A percentile compares a stretch with the other conserved stretches of the same genome.
Evolutionary conservation across 176 grass and related monocot species (phyloP).

Genomic region (Stipa capillata): DNA sequence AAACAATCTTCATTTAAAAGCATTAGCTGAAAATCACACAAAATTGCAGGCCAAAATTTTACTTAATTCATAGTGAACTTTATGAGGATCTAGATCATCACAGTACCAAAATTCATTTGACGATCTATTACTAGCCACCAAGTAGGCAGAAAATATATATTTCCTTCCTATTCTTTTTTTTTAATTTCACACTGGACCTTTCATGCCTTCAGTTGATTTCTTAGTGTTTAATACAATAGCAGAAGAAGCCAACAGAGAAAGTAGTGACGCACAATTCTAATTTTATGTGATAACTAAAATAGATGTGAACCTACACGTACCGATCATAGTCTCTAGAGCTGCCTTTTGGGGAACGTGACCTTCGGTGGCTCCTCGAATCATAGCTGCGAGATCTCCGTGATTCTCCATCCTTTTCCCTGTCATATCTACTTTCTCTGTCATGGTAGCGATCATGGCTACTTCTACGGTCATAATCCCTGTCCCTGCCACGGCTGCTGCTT

Average conservation of each 20-base stretch:
- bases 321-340: slow-evolving; percentile 56
- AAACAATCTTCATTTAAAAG: background rate
- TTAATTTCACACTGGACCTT: background rate
- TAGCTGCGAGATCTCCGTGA: slow-evolving; percentile 56
- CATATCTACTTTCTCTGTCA: slow-evolving; percentile 49
- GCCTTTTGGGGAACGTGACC: slow-evolving; percentile 71
- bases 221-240: background rate
- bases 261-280: background rate
- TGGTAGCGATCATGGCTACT: slow-evolving; percentile 67
- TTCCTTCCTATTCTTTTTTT: background rate
- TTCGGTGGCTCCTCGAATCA: slow-evolving; percentile 56
- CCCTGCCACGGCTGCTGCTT: slow-evolving; percentile 49
- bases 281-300: slow-evolving; percentile 3
- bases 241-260: background rate
- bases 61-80: background rate
- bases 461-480: slow-evolving; percentile 56
- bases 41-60: background rate
- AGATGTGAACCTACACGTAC: slow-evolving; percentile 34
- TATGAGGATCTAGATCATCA: background rate
- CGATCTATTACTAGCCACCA: background rate
- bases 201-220: background rate
- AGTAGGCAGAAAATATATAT: background rate
- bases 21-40: background rate
- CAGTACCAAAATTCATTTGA: background rate
- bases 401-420: slow-evolving; percentile 48